Base-by-base conservation (phyloP, 176 grass and related monocot species). In the Elaeis guineensis region DNA sequence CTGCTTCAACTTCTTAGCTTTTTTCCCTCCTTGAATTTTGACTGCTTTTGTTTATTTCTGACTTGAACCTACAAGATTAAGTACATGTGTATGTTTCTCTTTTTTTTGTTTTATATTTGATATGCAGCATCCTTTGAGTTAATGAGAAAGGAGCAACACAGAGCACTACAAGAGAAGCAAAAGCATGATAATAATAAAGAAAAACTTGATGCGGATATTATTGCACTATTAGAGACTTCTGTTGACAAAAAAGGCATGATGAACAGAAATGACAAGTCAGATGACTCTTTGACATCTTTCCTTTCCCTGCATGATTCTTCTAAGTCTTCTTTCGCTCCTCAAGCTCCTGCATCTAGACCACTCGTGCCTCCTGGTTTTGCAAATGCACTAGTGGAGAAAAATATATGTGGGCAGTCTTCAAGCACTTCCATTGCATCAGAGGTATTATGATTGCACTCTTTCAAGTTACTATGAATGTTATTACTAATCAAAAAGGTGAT, bases 101-200 rank as follows among this genome's bases (percentile, higher is more conserved):
- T 44, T 44, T 12, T 44, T 44, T 44, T 9, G 35, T 44, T 44
- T 44, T 44, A 15, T 23, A 55, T 64, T 67, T 62, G 18, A 6
- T 75, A 24, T 80, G 66, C 84, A 98, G 94, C 72, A 52, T 98
- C 94, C 28, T 98, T 98, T 81, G 94, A 98, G 66, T 64, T 89
- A 55, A 98, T 98, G 87, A 98, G 94, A 72, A 89, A 98, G 76
- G 88, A 98, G 71, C 94, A 98, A 65, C 87, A 98, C 19, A 89
- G 81, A 86, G 17, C 75, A 56, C 62, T 98, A 52, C 88, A 86
- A 69, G 94, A 88, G 73, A 92, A 93, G 61, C 86, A 80, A 63
- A 92, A 17, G n/a, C 39, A 61, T 71, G 77, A 77, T 62, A 44
- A 21, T 66, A 30, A 70, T 16, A 78, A 79, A 80, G 70, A 78